These are phyloP conservation scores for Alternaria sp. DNA, from an alignment of 2,329 filamentous ascomycete species.

Conservation along the genomic window DNA sequence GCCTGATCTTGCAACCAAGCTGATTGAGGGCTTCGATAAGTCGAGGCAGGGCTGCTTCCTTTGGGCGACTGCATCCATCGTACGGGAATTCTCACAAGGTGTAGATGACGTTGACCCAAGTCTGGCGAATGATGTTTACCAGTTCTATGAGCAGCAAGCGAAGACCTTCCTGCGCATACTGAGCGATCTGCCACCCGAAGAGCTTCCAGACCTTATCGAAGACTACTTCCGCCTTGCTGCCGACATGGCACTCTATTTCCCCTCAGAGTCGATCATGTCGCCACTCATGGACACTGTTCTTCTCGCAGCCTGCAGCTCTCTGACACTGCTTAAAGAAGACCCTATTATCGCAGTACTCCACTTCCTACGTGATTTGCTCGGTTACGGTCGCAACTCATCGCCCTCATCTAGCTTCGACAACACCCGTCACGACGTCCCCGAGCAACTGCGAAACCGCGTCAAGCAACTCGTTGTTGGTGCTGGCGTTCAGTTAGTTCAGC, in stretches of 20 bases:
- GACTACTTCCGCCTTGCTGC: constrained; percentile 95
- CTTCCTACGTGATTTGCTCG: constrained; percentile 88
- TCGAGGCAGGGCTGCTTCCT: constrained; percentile 96
- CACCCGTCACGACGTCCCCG: constrained; percentile 66
- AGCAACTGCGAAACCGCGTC: constrained; percentile 76
- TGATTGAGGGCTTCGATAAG: constrained; percentile 82
- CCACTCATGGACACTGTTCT: constrained; percentile 83
- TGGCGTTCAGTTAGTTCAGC: constrained; percentile 83
- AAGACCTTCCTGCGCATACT: constrained; percentile 88
- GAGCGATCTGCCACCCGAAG: constrained; percentile 80
- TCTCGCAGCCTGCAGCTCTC: constrained; percentile 83
- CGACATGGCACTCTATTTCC: constrained; percentile 93
- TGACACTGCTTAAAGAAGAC: constrained; percentile 89
- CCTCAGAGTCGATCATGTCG: constrained; percentile 82
- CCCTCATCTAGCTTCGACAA: constrained; percentile 69
- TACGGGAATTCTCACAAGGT: constrained; percentile 94
- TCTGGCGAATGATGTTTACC: constrained; percentile 89
- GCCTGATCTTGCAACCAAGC: constrained; percentile 84
- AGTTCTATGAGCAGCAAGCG: constrained; percentile 93
- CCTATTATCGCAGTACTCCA: constrained; percentile 91
- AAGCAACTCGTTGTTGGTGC: constrained; percentile 74
- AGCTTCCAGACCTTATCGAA: constrained; percentile 86
- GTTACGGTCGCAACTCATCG: constrained; percentile 81
- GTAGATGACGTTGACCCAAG: constrained; percentile 81
- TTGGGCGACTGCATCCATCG: constrained; percentile 96